These are phyloP conservation scores for Aspergillus hancockii DNA, from an alignment of 495 filamentous ascomycete genomes.

Conservation along the genomic window DNA sequence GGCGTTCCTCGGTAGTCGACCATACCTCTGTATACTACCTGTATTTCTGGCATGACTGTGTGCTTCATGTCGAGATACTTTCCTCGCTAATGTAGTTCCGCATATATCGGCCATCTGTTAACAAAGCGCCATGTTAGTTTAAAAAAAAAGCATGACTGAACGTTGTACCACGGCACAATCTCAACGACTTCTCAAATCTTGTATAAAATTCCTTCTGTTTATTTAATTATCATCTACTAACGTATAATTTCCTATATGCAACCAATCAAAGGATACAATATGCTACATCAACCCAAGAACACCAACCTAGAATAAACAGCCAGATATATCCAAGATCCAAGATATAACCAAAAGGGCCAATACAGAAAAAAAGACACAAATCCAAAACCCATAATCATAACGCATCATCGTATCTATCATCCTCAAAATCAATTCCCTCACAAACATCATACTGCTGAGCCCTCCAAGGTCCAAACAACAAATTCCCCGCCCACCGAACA, in stretches of 20 bases:
- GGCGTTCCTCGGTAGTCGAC: conserved; percentile 44
- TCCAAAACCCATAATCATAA: conserved; percentile 13
- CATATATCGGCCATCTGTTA: conserved; percentile 4
- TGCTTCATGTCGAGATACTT: not conserved
- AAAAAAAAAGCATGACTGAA: conserved; percentile 1
- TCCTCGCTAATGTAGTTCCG: conserved; percentile 4
- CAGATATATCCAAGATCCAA: conserved; percentile 6
- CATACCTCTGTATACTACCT: conserved; percentile 7
- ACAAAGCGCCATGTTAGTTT: conserved; percentile 1
- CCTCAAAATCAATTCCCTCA: conserved; percentile 38
- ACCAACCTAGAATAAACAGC: not conserved
- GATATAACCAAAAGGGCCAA: not conserved
- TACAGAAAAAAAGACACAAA: conserved; percentile 1
- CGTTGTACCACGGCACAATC: not conserved
- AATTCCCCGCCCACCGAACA: conserved; percentile 37
- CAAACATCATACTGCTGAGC: conserved; percentile 39
- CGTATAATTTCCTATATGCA: conserved; percentile 9
- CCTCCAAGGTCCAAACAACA: conserved; percentile 44
- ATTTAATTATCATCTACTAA: conserved; percentile 7
- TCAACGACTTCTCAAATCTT: not conserved
- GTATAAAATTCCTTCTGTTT: not conserved
- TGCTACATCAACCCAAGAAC: not conserved
- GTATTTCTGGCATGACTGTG: not conserved
- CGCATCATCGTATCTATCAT: conserved; percentile 18
- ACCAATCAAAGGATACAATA: not conserved